Percentiles rank a stretch among this genome's conserved stretches.
Conservation (phyloP, 2,329 filamentous ascomycete genomes). For the Fusarium nurragi region DNA sequence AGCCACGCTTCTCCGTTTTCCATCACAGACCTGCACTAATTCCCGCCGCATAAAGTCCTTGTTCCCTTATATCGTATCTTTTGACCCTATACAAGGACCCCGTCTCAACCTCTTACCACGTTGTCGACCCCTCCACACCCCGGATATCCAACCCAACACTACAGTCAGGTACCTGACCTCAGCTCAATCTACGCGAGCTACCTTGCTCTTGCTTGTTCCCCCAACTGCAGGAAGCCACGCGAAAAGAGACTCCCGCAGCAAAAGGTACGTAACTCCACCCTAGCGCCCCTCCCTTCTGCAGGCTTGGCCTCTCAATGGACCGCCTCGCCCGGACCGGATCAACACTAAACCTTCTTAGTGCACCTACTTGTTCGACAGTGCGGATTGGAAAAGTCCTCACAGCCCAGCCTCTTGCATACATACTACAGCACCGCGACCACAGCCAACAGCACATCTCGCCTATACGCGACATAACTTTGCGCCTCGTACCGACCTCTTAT, state of each 20-base stretch:
- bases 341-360: constrained; percentile 53
- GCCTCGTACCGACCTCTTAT: constrained; percentile 12
- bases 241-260: constrained; percentile 26
- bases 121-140: constrained; percentile 11
- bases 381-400: constrained; percentile 56
- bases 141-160: background rate
- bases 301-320: constrained; percentile 44
- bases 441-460: constrained; percentile 36
- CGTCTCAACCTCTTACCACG: constrained; percentile 4
- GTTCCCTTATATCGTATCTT: background rate
- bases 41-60: background rate
- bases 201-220: constrained; percentile 28
- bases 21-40: background rate
- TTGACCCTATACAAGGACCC: constrained; percentile 11
- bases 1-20: background rate
- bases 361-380: constrained; percentile 50
- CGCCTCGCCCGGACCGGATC: constrained; percentile 49
- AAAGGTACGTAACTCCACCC: constrained; percentile 27
- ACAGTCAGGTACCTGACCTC: constrained; percentile 16
- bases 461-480: constrained; percentile 35
- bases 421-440: constrained; percentile 37
- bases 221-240: constrained; percentile 25
- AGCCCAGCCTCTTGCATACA: constrained; percentile 50
- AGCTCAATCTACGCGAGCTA: constrained; percentile 1
- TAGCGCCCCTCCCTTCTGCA: constrained; percentile 24